Evolutionary conservation across 2,329 filamentous ascomycete genomes (phyloP), one percentile per base, ranked within the genome.

Genomic region (Phialocephala subalpina): DNA sequence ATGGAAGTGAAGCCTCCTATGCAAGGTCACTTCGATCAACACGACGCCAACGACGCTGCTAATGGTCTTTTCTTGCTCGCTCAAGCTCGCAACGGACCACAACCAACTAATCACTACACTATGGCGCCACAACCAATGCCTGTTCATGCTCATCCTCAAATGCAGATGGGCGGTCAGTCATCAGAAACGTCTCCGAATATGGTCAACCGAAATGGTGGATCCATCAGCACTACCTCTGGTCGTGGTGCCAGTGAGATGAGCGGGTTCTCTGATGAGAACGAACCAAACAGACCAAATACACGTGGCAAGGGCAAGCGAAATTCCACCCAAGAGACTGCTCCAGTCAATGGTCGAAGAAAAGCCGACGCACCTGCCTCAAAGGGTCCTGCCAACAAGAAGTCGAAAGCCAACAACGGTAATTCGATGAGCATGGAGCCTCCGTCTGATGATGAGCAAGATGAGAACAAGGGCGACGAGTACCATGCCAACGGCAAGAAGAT

Each of bases 21-120:
- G 12, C 76, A 82, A 1, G 91, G 92, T 62, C 87, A 90, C 4
- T 97, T 94, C 75, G 91, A 94, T 65, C 92, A 94, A 49, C 93
- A 97, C 79, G 95, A 97, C 75, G 89, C 89, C 61, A 97, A 95
- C 73, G 95, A 97, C 80, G 96, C 95, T 52, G 96, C 95, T 60
- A 98, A 97, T 77, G 94, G 96, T 35, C 84, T 99, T 0, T 97
- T 93, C 74, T 91, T 97, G 86, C 84, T 99, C 65, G 94, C 96
- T 0, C 90, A 93, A 75, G 88, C 83, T 40, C 84, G 83, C 77
- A 80, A 89, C 82, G 83, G 84, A 77, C 67, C 87, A 82, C 69
- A 33, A 78, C 81, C 64, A 27, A 60, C 74, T n/a, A 73, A 71
- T 60, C 70, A 73, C 38, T 74, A 76, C 63, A 53, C 71, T 18